Conservation (phyloP, 1,284 basidiomycete species). For the Coniophora puteana region DNA sequence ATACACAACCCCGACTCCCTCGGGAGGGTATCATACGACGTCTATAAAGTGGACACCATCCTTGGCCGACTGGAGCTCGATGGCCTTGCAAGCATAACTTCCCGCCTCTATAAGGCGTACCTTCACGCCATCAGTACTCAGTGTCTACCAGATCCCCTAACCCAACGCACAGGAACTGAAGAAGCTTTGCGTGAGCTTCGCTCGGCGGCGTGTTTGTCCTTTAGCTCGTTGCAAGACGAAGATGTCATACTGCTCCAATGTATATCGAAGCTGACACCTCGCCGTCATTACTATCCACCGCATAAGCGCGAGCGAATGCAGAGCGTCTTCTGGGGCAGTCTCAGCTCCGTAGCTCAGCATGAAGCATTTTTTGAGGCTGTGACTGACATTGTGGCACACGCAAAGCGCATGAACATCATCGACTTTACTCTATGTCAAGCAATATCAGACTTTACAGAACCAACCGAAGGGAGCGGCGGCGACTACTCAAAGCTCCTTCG, state of each 20-base stretch:
- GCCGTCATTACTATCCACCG: slow-evolving; percentile 36
- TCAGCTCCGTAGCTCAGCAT: no score
- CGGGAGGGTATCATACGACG: slow-evolving; percentile 22
- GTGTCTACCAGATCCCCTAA: slow-evolving; percentile 42
- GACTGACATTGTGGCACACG: no score
- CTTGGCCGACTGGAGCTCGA: slow-evolving; percentile 37
- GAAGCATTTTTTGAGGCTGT: no score
- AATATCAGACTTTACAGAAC: no score
- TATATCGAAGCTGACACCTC: slow-evolving; percentile 34
- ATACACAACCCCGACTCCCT: slow-evolving; percentile 7
- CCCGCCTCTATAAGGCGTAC: slow-evolving; percentile 36
- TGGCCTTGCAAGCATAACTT: slow-evolving; percentile 27
- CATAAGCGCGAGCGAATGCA: slow-evolving; percentile 36
- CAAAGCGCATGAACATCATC: no score
- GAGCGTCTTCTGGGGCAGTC: no score
- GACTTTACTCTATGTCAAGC: no score
- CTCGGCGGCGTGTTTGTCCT: slow-evolving; percentile 35
- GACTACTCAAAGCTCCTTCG: no score
- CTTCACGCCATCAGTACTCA: slow-evolving; percentile 41
- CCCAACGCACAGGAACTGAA: slow-evolving; percentile 39
- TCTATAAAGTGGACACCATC: slow-evolving; percentile 35
- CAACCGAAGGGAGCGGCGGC: no score
- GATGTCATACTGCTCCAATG: slow-evolving; percentile 29
- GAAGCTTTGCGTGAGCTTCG: slow-evolving; percentile 37
- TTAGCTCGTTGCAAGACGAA: slow-evolving; percentile 20